These are phyloP conservation scores for Gastrodia elata DNA, from an alignment of 106 monocot species.

Conservation along the genomic window DNA sequence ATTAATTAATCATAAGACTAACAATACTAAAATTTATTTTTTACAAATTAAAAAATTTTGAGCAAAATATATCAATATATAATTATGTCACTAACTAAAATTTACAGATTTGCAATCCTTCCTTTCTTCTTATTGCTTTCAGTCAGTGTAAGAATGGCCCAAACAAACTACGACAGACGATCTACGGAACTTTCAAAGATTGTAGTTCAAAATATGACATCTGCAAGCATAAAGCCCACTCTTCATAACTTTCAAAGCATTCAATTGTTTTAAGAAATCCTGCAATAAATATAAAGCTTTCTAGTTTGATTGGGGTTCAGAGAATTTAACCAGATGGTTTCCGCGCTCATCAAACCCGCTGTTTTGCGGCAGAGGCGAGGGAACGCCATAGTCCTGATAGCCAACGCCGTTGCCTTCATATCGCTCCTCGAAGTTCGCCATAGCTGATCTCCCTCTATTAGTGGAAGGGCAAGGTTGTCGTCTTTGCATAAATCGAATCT, in stretches of 20 bases:
- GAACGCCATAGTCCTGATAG: conserved; percentile 9
- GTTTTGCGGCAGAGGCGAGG: neutral
- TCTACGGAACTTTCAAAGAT: neutral
- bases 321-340: neutral
- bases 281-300: neutral
- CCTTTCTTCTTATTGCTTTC: neutral
- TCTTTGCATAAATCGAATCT: too few relatives aligned
- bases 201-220: neutral
- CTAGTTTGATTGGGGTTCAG: neutral
- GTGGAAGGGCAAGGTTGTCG: too few relatives aligned
- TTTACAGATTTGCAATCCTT: too few relatives aligned
- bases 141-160: neutral
- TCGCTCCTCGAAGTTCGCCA: conserved; percentile 11
- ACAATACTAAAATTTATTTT: too few relatives aligned
- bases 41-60: too few relatives aligned
- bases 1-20: too few relatives aligned
- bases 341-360: conserved; percentile 6
- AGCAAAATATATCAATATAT: too few relatives aligned
- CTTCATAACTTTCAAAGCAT: neutral
- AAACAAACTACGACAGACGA: neutral
- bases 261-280: neutral
- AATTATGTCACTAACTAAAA: too few relatives aligned
- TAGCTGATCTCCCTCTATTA: neutral
- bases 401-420: conserved; percentile 6
- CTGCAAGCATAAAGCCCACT: neutral